A percentile compares a stretch with the other conserved stretches of the same genome.
These are phyloP conservation scores for Typha latifolia DNA, from an alignment of 176 grass and related monocot species.

Conservation along the genomic window DNA sequence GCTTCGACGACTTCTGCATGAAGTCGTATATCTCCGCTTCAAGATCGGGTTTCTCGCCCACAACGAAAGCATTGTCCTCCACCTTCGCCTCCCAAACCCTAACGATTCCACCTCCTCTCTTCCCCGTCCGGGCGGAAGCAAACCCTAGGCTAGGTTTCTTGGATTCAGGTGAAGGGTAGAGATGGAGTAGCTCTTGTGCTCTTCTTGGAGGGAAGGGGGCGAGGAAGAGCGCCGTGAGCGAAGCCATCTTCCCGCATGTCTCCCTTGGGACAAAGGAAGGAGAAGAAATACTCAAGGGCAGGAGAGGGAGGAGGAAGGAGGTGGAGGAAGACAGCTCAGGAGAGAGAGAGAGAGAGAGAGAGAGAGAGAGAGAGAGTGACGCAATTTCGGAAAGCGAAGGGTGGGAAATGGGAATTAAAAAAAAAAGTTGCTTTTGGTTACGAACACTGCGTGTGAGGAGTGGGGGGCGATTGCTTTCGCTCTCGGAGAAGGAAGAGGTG, in stretches of 20 bases:
- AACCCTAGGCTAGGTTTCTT: conserved; percentile 19
- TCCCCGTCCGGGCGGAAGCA: neutral
- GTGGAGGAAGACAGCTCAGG: neutral
- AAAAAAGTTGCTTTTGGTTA: neutral
- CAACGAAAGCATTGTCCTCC: neutral
- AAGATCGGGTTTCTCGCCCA: conserved; percentile 13
- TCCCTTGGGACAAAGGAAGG: neutral
- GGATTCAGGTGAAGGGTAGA: neutral
- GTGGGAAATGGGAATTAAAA: too few relatives aligned
- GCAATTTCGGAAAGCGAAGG: too few relatives aligned
- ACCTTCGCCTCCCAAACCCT: neutral
- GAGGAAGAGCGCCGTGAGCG: neutral
- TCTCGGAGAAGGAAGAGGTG: neutral
- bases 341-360: too few relatives aligned
- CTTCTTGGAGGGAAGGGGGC: neutral
- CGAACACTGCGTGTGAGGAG: too few relatives aligned
- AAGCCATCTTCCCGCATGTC: conserved; percentile 2
- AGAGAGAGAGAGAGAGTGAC: too few relatives aligned
- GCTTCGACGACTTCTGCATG: conserved; percentile 68
- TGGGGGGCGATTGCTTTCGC: neutral
- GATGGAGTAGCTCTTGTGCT: neutral
- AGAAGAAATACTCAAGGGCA: neutral
- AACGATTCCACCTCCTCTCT: conserved; percentile 12
- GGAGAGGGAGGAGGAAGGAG: too few relatives aligned
- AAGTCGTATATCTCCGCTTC: conserved; percentile 91